Evolutionary conservation across 352 stramenopile species (phyloP), one percentile per base, ranked within the genome.

Genomic region (Phytophthora tentaculata): DNA sequence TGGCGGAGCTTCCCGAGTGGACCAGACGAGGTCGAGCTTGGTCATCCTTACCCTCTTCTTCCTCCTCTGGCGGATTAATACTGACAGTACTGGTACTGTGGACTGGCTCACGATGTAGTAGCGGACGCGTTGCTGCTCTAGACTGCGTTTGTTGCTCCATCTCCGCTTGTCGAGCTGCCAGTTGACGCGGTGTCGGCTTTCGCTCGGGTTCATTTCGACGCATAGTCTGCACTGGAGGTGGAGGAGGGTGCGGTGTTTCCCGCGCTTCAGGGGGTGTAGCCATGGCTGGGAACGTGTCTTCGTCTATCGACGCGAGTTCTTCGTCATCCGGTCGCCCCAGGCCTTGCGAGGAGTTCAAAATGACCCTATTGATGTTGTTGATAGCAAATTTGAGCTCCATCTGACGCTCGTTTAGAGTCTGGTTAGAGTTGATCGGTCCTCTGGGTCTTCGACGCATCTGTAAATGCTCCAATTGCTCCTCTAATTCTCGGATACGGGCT

Each of bases 311-410:
- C 32, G 73, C 64, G 13, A 77, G 57, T 29, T 72, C 62, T 16
- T 76, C 69, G 2, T 75, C 71, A 16, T 74, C 55, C 24, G 68
- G 72, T 50, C 69, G 61, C 17, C 71, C 58, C 24, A 74, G 68
- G 2, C 50, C 55, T 64, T 76, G 68, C 5, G 79, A 81, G 17
- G 85, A 90, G 66, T 94, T 94, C 26, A 94, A 62, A 26, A 94
- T 94, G 44, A 89, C 84, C 23, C 82, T 71, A 47, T 92, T 90
- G 56, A 94, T 90, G 64, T 94, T 94, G 62, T 89, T 84, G 53
- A 94, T 89, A 23, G 86, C 83, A 23, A 91, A 94, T 43, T 86
- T 76, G 43, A 94, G 80, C 69, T 94, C 86, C 65, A 81, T 80
- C 52, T 91, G 81, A 1, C 83, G 80, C 58, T 84, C 82, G 6